These are phyloP conservation scores for Thalia dealbata DNA, from an alignment of 176 grass and related monocot genomes.

Conservation along the genomic window DNA sequence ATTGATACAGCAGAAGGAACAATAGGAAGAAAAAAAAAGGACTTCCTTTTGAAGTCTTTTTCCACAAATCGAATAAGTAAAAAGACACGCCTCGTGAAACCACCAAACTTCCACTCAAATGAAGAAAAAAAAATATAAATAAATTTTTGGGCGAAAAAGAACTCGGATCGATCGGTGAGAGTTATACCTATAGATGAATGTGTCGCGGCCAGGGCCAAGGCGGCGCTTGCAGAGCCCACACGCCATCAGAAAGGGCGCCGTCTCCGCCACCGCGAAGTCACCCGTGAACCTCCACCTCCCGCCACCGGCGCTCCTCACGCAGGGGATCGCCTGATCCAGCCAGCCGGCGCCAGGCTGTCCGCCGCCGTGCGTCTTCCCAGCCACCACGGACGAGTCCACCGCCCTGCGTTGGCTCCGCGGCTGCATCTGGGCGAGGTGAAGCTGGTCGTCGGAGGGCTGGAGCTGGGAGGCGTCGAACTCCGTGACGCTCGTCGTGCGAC, in stretches of 20 bases:
- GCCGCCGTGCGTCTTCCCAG: not conserved
- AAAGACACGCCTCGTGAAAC: not conserved
- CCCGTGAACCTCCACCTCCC: not conserved
- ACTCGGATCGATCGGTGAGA: not conserved
- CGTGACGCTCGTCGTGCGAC: constrained; percentile 7
- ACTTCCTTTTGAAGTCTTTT: too few species aligned
- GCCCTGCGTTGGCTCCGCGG: not conserved
- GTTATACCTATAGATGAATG: constrained; percentile 8
- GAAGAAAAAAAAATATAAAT: not conserved
- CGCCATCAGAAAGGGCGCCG: not conserved
- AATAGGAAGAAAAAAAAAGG: too few species aligned
- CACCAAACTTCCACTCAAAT: not conserved
- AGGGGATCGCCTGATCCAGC: too few species aligned
- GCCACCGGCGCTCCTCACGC: not conserved
- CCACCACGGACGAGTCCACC: not conserved
- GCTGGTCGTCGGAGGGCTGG: not conserved
- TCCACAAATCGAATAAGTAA: not conserved
- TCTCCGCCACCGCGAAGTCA: not conserved
- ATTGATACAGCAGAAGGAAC: too few species aligned
- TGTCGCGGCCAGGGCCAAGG: not conserved
- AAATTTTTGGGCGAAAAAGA: not conserved
- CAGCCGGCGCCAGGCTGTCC: not conserved
- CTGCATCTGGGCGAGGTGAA: not conserved
- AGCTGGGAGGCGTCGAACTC: not conserved
- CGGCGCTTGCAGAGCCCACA: constrained; percentile 7